Evolutionary conservation across 2,329 filamentous ascomycete genomes (phyloP).

Genomic region (Alternaria tenuissima): DNA sequence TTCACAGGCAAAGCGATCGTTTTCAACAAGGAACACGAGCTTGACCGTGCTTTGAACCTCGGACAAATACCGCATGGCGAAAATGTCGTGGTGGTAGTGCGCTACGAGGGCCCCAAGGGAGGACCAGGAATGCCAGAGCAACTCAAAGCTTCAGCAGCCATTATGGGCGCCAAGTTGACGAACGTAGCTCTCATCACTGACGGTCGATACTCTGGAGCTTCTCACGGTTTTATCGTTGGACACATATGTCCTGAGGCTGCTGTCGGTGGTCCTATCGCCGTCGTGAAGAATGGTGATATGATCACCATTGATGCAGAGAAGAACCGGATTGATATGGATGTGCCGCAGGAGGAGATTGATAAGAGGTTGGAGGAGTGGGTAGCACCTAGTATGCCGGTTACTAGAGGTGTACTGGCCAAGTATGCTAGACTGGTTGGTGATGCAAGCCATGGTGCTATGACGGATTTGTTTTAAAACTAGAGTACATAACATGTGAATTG

Average conservation of each 20-base stretch:
- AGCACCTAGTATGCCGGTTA: conserved; percentile 74
- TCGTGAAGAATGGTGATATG: conserved; percentile 80
- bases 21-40: conserved; percentile 84
- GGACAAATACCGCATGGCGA: conserved; percentile 77
- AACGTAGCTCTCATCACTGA: conserved; percentile 94
- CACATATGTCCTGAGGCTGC: conserved; percentile 92
- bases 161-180: conserved; percentile 88
- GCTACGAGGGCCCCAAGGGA: conserved; percentile 92
- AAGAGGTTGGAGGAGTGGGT: conserved; percentile 72
- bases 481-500: not conserved
- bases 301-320: conserved; percentile 86
- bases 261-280: conserved; percentile 84
- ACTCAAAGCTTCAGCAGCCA: conserved; percentile 83
- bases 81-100: conserved; percentile 87
- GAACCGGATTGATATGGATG: conserved; percentile 75
- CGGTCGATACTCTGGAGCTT: conserved; percentile 86
- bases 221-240: conserved; percentile 91
- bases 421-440: conserved; percentile 88
- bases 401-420: conserved; percentile 86
- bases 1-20: conserved; percentile 85
- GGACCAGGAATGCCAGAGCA: conserved; percentile 97
- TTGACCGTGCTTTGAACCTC: conserved; percentile 76
- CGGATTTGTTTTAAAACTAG: conserved; percentile 69
- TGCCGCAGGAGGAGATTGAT: conserved; percentile 75
- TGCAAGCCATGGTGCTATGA: conserved; percentile 90